Evolutionary conservation across 306 rosid genomes (phyloP).

Genomic region (Amphicarpaea edgeworthii): DNA sequence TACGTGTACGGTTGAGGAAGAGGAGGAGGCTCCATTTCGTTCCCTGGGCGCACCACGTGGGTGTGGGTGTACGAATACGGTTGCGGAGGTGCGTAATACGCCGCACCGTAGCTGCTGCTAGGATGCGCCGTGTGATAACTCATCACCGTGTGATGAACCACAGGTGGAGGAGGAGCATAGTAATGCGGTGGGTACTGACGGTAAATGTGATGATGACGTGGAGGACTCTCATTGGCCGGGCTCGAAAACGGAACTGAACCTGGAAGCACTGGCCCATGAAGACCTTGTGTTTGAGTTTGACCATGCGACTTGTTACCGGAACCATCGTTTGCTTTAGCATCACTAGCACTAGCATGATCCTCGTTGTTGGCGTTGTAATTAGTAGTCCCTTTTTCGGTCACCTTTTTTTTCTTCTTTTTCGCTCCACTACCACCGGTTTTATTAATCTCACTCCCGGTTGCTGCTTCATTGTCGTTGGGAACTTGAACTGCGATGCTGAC

Average conservation of each 20-base stretch:
- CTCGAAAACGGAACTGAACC: conserved; percentile 25
- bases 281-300: background rate
- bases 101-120: conserved; percentile 50
- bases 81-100: conserved; percentile 58
- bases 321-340: conserved; percentile 48
- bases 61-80: conserved; percentile 53
- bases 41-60: conserved; percentile 44
- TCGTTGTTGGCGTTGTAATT: conserved; percentile 25
- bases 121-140: conserved; percentile 65
- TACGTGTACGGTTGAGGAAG: conserved; percentile 25
- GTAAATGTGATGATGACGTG: conserved; percentile 46
- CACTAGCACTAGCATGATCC: background rate
- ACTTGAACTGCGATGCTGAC: conserved; percentile 53
- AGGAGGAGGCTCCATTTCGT: conserved; percentile 42
- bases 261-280: background rate
- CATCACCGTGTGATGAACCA: conserved; percentile 41
- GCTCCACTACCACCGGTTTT: conserved; percentile 44
- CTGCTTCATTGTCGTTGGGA: conserved; percentile 41
- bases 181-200: conserved; percentile 54
- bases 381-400: conserved; percentile 53
- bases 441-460: conserved; percentile 40
- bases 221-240: conserved; percentile 55
- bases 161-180: conserved; percentile 36
- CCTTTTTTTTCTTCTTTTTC: conserved; percentile 81
- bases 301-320: conserved; percentile 40